Conservation (phyloP, 2,329 filamentous ascomycete species). For the Microcyclosporella mali region DNA sequence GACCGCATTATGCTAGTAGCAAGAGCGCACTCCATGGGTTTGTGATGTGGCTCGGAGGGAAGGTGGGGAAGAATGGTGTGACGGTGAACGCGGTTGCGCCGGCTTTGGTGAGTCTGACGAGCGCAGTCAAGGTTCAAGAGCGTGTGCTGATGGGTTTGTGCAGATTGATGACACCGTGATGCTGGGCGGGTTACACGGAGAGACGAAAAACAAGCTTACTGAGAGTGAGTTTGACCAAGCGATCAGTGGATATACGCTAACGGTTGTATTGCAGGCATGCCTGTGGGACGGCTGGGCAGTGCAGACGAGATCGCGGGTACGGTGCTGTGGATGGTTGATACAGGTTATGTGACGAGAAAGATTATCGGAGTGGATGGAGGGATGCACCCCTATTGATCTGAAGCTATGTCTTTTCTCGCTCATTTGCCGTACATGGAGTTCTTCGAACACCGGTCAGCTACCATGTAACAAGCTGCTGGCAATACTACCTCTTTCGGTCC, state of each 20-base stretch:
- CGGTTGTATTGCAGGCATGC: slow-evolving; percentile 31
- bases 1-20: slow-evolving; percentile 36
- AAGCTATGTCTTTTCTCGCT: too few relatives aligned
- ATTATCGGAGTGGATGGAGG: slow-evolving; percentile 40
- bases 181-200: slow-evolving; percentile 33
- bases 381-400: slow-evolving; percentile 27
- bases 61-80: slow-evolving; percentile 40
- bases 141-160: background rate
- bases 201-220: slow-evolving; percentile 26
- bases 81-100: slow-evolving; percentile 46
- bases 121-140: too few relatives aligned
- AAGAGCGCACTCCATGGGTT: slow-evolving; percentile 44
- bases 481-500: too few relatives aligned
- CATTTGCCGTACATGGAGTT: too few relatives aligned
- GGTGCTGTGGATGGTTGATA: slow-evolving; percentile 44
- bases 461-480: too few relatives aligned
- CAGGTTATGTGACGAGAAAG: slow-evolving; percentile 44
- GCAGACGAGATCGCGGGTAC: slow-evolving; percentile 45
- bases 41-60: slow-evolving; percentile 41
- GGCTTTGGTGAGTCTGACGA: slow-evolving; percentile 38
- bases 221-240: slow-evolving; percentile 25
- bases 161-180: slow-evolving; percentile 38
- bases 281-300: slow-evolving; percentile 40
- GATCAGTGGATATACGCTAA: slow-evolving; percentile 1
- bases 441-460: too few relatives aligned